These are phyloP conservation scores for Fremontodendron californicum DNA, from an alignment of 345 rosid species.

Conservation along the genomic window DNA sequence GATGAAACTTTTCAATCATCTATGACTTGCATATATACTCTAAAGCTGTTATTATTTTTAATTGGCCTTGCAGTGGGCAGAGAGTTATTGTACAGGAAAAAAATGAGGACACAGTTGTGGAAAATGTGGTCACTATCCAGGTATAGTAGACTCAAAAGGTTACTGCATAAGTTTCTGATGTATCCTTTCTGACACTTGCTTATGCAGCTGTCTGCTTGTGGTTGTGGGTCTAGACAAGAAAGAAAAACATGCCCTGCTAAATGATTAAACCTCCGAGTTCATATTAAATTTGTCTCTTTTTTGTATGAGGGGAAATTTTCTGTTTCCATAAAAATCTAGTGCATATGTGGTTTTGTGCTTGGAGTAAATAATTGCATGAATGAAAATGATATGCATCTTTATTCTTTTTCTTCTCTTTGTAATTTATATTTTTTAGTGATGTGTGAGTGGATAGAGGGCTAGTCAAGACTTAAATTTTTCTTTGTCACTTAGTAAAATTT, in stretches of 20 bases:
- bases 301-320: not conserved
- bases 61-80: constrained; percentile 58
- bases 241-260: not conserved
- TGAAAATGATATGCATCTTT: not conserved
- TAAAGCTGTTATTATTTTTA: constrained; percentile 9
- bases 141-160: constrained; percentile 29
- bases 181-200: not conserved
- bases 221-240: not conserved
- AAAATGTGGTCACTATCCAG: constrained; percentile 72
- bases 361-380: not conserved
- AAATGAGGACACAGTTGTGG: constrained; percentile 39
- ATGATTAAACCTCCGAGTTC: not conserved
- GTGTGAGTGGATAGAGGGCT: too few relatives aligned
- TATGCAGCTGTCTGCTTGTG: not conserved
- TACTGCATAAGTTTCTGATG: too few relatives aligned
- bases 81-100: constrained; percentile 72
- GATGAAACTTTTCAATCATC: not conserved
- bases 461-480: not conserved
- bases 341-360: not conserved
- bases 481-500: not conserved
- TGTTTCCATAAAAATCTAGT: not conserved
- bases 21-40: not conserved
- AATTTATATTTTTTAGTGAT: not conserved
- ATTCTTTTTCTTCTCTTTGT: not conserved
- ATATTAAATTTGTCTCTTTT: not conserved